Percentiles rank a stretch among this genome's conserved stretches.
Evolutionary conservation across 768 basidiomycete species (phyloP).

Genomic region (Lepiota brunneoincarnata): DNA sequence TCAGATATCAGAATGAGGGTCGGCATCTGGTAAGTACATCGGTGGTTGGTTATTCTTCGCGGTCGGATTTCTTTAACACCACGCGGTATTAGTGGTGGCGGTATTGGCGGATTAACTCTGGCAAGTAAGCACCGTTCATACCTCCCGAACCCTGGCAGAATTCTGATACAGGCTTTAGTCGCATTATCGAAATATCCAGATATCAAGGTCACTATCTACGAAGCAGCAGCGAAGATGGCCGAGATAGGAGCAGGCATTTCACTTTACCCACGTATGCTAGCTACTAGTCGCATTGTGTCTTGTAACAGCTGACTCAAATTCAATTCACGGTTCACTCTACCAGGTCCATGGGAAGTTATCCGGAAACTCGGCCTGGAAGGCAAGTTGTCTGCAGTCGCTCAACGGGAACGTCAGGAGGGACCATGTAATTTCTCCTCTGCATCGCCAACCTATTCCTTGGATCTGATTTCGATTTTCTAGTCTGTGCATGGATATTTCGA

Average conservation of each 20-base stretch:
- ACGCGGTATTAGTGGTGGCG: constrained; percentile 38
- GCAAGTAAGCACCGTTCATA: constrained; percentile 25
- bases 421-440: constrained; percentile 28
- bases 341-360: constrained; percentile 49
- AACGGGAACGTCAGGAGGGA: constrained; percentile 34
- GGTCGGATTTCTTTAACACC: constrained; percentile 7
- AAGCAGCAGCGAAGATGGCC: constrained; percentile 43
- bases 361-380: constrained; percentile 41
- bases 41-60: background rate
- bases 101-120: constrained; percentile 45
- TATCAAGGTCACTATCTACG: constrained; percentile 55
- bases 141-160: constrained; percentile 8
- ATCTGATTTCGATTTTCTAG: constrained; percentile 28
- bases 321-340: background rate
- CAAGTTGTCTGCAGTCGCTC: constrained; percentile 36
- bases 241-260: constrained; percentile 63
- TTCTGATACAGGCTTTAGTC: constrained; percentile 22
- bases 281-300: constrained; percentile 1
- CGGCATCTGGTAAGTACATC: no score
- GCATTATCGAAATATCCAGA: constrained; percentile 45
- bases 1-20: no score
- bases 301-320: background rate
- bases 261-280: constrained; percentile 45
- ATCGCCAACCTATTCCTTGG: no score
- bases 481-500: constrained; percentile 36